Base-by-base conservation (phyloP, 2,329 filamentous ascomycete genomes). In the Neonectria ditissima region DNA sequence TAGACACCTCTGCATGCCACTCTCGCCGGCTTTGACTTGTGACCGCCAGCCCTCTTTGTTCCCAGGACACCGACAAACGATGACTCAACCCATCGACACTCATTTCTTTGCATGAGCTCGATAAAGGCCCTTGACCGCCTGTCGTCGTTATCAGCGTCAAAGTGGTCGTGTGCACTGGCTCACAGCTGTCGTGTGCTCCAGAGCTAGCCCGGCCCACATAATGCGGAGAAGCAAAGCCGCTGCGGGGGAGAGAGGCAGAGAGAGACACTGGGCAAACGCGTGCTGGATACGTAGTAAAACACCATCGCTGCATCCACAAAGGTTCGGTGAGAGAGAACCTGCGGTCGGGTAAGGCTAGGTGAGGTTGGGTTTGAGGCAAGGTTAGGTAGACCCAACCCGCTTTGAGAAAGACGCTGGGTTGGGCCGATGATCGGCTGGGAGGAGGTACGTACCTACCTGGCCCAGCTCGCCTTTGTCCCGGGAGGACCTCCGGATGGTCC, bases 151-250 rank as follows among this genome's bases (percentile, higher is more conserved):
- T 28, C 28, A 20, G 43, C 50, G 26, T 37, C 58, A 55, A 45
- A 28, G 43, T 48, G 44, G 18, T 20, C 20, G 28, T 20, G 52
- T 20, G 58, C 62, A 57, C 52, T 53, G 57, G 26, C 57, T 57
- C 53, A 48, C 18, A 45, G 53, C 28, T 60, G 64, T 63, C 64
- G 64, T 61, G 64, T 66, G 64, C 64, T 44, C 34, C 20, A 20
- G 43, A 45, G 20, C 47, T 37, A 45, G 45, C 26, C 43, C 28
- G 62, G 51, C 51, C 62, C 58, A 62, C 65, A 63, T 59, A 62
- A 54, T 60, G 63, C 60, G 63, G 63, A 66, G 63, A 55, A 62
- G 28, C 13, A n/a, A 37, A 41, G 11, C 22, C 20, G 48, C 30
- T 45, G 47, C 37, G 26, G n/a, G 18, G 18, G 20, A 52, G 26